Evolutionary conservation across 208 protist genomes (phyloP).

Genomic region (Leishmania major): DNA sequence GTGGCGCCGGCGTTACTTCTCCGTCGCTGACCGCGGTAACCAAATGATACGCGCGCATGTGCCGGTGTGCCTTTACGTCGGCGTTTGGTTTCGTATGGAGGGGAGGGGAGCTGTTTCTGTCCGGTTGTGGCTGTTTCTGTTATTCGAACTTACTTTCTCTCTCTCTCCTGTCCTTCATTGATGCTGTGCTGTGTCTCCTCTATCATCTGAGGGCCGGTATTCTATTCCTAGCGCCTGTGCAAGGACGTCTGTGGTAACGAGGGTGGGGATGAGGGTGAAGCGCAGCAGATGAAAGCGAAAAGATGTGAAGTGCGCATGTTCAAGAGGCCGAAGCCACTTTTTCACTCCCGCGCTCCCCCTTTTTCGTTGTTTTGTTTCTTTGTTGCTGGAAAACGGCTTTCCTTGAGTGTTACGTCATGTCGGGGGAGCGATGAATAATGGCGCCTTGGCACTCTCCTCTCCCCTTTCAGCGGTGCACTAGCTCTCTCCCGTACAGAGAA

Average conservation of each 20-base stretch:
- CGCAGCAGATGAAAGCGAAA: neutral
- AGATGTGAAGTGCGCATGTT: neutral
- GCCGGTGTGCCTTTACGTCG: neutral
- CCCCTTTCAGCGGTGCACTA: neutral
- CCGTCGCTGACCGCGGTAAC: neutral
- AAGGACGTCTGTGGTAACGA: neutral
- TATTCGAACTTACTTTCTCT: neutral
- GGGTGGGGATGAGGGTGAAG: too few species aligned
- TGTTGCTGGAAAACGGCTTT: neutral
- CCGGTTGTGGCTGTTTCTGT: neutral
- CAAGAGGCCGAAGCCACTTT: neutral
- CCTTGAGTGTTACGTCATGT: neutral
- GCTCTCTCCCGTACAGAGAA: neutral
- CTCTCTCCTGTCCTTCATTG: neutral
- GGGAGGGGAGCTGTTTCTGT: neutral
- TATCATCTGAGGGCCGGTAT: neutral
- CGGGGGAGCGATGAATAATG: too few species aligned
- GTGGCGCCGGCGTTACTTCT: constrained; percentile 3
- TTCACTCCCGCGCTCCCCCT: neutral
- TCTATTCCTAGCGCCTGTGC: neutral
- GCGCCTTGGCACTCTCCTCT: neutral
- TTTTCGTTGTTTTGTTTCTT: neutral
- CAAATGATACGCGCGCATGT: neutral
- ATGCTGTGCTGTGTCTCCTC: neutral
- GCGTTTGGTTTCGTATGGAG: neutral